Evolutionary conservation across 495 filamentous ascomycete species (phyloP), one percentile per base, ranked within the genome.

Genomic region (Friedmanniomyces endolithicus): DNA sequence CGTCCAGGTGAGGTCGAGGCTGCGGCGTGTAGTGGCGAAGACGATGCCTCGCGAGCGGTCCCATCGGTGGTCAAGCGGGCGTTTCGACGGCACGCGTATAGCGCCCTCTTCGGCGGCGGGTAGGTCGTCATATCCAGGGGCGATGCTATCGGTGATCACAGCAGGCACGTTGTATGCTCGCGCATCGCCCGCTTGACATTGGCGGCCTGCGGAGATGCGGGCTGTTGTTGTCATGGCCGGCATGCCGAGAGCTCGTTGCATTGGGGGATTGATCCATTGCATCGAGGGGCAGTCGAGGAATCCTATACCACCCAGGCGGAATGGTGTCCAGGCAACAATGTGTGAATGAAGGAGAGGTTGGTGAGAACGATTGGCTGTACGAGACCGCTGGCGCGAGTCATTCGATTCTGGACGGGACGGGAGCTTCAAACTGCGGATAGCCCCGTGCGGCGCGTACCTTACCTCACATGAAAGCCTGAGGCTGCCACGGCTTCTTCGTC

Each of bases 31-130:
- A 16, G 29, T 39, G 39, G 7, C 17, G 37, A 59, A 45, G 20
- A 54, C 48, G 40, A 56, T 56, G 17, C 52, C 40, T 22, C 53
- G 52, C 16, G 58, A 56, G 9, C 33, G 39, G 52, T 51, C 53
- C 46, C 48, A 52, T 12, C 58, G 37, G 7, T 33, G 25, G 33
- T 60, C 58, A 20, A 56, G 22, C 8, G 52, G 52, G 17, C 52
- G 31, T 1, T 14, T 40, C 2, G 56, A 53, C 14, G 50, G 50
- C 9, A 45, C 27, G 11, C 50, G 50, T 31, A 9, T 31, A 14
- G 37, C 12, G 12, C 12, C 37, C 14, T 41, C 14, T 41, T 2
- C 37, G 17, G 37, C 6, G 3, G 12, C 12, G 14, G 37, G 14
- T 19, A 14, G 14, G 17, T 3, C 16, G 37, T 16, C 17, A 6